phyloP scores from a whole-genome alignment of 2,329 filamentous ascomycete species.

The Colletotrichum phormii region DNA sequence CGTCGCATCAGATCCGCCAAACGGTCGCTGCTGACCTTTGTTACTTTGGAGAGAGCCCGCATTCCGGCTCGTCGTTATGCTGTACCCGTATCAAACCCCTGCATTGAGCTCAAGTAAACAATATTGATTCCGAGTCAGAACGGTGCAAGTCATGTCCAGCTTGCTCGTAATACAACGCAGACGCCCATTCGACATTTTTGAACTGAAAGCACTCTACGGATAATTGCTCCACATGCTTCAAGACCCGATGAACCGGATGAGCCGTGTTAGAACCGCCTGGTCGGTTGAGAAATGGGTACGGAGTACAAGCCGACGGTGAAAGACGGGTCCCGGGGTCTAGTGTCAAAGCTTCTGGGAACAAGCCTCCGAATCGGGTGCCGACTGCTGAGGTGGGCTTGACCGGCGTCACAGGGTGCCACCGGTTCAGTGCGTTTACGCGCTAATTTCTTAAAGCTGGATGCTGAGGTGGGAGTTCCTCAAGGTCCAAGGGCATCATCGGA shows the following conservation, averaged over 20 bases:
- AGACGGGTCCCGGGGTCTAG: constrained; percentile 19
- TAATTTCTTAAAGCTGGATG: background rate
- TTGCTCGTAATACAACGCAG: background rate
- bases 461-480: background rate
- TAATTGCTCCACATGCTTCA: background rate
- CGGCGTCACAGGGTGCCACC: background rate
- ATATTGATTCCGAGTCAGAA: background rate
- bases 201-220: background rate
- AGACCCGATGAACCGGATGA: background rate
- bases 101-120: background rate
- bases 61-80: background rate
- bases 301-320: background rate
- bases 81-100: background rate
- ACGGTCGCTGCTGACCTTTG: background rate
- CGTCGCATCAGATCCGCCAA: background rate
- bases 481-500: constrained; percentile 1
- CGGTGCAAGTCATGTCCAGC: background rate
- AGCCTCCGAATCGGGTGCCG: background rate
- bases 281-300: constrained; percentile 1
- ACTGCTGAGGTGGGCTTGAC: background rate
- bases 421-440: constrained; percentile 9
- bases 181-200: background rate
- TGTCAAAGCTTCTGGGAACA: constrained; percentile 26
- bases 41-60: background rate
- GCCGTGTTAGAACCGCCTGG: constrained; percentile 2